Evolutionary conservation across 2,329 filamentous ascomycete genomes (phyloP).

Genomic region (Pseudonectria foliicola): DNA sequence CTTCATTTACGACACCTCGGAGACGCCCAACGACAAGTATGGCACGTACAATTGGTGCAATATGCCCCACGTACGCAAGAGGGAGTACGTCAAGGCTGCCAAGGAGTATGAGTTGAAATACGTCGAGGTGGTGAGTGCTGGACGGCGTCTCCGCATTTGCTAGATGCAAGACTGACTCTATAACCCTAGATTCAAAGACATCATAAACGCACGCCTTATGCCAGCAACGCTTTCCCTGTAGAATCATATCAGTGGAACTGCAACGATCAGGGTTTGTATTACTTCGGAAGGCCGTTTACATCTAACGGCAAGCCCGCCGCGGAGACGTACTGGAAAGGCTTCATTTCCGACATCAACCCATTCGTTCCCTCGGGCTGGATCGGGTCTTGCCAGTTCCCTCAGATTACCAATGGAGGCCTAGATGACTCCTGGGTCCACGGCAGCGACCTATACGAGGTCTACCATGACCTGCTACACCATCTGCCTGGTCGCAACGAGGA

Average conservation of each 20-base stretch:
- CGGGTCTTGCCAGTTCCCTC: constrained; percentile 73
- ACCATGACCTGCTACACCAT: constrained; percentile 61
- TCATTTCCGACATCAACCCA: constrained; percentile 56
- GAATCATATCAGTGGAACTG: constrained; percentile 71
- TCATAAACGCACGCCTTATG: constrained; percentile 78
- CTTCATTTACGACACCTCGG: constrained; percentile 65
- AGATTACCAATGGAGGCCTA: constrained; percentile 65
- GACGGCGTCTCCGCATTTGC: background rate
- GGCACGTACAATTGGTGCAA: constrained; percentile 76
- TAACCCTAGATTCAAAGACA: constrained; percentile 64
- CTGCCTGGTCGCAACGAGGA: constrained; percentile 46
- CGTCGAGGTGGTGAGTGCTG: constrained; percentile 59
- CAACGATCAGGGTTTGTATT: constrained; percentile 61
- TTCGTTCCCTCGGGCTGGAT: constrained; percentile 60
- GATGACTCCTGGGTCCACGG: constrained; percentile 72
- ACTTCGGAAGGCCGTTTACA: constrained; percentile 53
- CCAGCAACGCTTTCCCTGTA: constrained; percentile 66
- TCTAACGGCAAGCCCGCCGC: constrained; percentile 39
- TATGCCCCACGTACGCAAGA: constrained; percentile 71
- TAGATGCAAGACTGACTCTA: background rate
- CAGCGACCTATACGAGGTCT: constrained; percentile 68
- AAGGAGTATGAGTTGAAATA: constrained; percentile 60
- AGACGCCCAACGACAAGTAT: constrained; percentile 48
- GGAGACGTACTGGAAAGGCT: constrained; percentile 58
- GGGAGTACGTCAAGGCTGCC: constrained; percentile 53